Conservation (phyloP, 2,329 filamentous ascomycete genomes). For the Penicillium polonicum region DNA sequence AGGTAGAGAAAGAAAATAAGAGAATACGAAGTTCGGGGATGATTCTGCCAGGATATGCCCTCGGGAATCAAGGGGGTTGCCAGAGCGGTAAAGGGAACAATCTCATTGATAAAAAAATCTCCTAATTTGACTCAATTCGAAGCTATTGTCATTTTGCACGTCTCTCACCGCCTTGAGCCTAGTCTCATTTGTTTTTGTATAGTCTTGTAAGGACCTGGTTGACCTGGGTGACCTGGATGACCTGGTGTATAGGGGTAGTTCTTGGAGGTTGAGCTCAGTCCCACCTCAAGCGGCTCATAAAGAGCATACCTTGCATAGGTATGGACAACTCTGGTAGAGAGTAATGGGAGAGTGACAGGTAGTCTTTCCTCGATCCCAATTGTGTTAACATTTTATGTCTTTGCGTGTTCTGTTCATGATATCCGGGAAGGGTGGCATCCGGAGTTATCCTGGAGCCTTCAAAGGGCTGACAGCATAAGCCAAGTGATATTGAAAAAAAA, state of each 20-base stretch:
- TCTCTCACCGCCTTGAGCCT: constrained; percentile 10
- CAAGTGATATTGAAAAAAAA: not conserved
- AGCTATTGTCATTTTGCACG: constrained; percentile 11
- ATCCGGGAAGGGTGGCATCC: not conserved
- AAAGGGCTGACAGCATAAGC: not conserved
- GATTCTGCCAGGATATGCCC: constrained; percentile 7
- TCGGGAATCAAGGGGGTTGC: constrained; percentile 7
- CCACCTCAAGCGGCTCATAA: not conserved
- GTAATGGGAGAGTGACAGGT: not conserved
- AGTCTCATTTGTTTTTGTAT: not conserved
- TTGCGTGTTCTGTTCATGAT: not conserved
- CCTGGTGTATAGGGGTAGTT: not conserved
- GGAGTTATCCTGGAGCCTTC: not conserved
- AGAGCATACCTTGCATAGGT: not conserved
- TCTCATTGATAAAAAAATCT: constrained; percentile 9
- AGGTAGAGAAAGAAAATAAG: not conserved
- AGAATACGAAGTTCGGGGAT: constrained; percentile 6
- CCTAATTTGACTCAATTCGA: constrained; percentile 10
- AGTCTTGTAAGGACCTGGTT: not conserved
- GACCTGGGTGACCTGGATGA: not conserved
- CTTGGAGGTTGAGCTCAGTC: not conserved
- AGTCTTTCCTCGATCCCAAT: not conserved
- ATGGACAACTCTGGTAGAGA: not conserved
- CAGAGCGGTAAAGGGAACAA: constrained; percentile 11
- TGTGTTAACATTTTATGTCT: not conserved